A percentile compares a stretch with the other conserved stretches of the same genome.
phyloP scores from a whole-genome alignment of 768 basidiomycete species.

The Pisolithus albus region DNA sequence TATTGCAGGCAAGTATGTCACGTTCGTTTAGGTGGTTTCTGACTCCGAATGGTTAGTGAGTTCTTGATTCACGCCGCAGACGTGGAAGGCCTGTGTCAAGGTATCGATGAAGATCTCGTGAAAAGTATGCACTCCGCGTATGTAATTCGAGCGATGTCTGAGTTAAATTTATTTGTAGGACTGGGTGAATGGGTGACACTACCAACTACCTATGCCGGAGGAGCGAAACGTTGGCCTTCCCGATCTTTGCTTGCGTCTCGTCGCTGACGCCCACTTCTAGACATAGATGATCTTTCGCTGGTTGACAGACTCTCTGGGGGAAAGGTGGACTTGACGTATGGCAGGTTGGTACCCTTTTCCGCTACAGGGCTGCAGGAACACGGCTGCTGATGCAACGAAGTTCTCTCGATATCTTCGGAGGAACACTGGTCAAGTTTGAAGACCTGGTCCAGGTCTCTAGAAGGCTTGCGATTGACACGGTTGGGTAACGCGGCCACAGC shows the following conservation, averaged over 20 bases:
- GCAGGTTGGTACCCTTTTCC: conserved; percentile 25
- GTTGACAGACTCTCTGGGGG: conserved; percentile 78
- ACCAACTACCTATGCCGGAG: conserved; percentile 95
- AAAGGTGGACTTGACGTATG: conserved; percentile 46
- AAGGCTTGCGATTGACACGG: neutral
- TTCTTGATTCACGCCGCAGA: conserved; percentile 98
- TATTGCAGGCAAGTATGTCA: conserved; percentile 65
- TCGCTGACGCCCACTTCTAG: conserved; percentile 33
- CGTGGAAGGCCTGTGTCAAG: conserved; percentile 94
- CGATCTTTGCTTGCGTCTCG: neutral
- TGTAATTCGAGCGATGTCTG: conserved; percentile 6
- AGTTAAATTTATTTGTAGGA: conserved; percentile 34
- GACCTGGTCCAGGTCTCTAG: conserved; percentile 34
- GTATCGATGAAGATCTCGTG: conserved; percentile 89
- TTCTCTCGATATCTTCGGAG: conserved; percentile 68
- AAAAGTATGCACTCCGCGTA: conserved; percentile 42
- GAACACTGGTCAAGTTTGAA: conserved; percentile 52
- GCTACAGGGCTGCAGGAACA: neutral
- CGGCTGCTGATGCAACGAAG: conserved; percentile 21
- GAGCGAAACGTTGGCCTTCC: conserved; percentile 67
- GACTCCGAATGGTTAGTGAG: conserved; percentile 48
- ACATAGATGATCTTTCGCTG: conserved; percentile 70
- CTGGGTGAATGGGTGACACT: conserved; percentile 89
- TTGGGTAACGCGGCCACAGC: no score
- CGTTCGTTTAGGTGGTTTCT: conserved; percentile 3